Evolutionary conservation across 2,329 filamentous ascomycete species (phyloP), one percentile per base, ranked within the genome.

Genomic region (Fusarium torulosum): DNA sequence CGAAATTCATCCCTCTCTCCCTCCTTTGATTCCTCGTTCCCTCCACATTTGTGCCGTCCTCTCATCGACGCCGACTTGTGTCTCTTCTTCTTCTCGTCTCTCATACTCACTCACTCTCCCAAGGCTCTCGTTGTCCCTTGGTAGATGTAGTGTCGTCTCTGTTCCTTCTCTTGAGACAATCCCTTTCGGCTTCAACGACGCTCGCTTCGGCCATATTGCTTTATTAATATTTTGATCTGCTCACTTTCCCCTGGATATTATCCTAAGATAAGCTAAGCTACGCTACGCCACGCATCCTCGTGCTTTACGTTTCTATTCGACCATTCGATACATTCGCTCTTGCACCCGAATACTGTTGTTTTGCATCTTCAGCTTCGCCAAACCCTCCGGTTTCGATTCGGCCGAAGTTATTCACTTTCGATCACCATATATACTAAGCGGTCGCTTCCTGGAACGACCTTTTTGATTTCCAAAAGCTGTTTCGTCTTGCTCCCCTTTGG

Each of bases 141-240:
- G 72, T 70, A 69, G 74, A 77, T 77, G 71, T 69, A 62, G 70
- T 67, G 66, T 56, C 59, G 70, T 65, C 67, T 71, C 55, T 55
- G 61, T 70, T 70, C 61, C 66, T 71, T 63, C 71, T 69, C 69
- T 73, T 75, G 64, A 75, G 72, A 72, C 66, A 53, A 62, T 52
- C 66, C 59, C 65, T 74, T 72, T 72, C 63, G 66, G 55, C 70
- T 65, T 73, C 70, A 71, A 72, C 72, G 72, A 76, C 76, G 59
- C 70, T 77, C 75, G 67, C 77, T 78, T 71, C 64, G 57, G 60
- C 59, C 71, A 58, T 75, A 76, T 72, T 70, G 65, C 69, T 67
- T 72, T 73, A 69, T 63, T 74, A 73, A 75, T 76, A 76, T 70
- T 74, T 69, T 76, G 70, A 66, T 74, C 72, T 67, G 62, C 66